These are phyloP conservation scores for Aspergillus spinulosporus DNA, from an alignment of 2,329 filamentous ascomycete genomes.

Conservation along the genomic window DNA sequence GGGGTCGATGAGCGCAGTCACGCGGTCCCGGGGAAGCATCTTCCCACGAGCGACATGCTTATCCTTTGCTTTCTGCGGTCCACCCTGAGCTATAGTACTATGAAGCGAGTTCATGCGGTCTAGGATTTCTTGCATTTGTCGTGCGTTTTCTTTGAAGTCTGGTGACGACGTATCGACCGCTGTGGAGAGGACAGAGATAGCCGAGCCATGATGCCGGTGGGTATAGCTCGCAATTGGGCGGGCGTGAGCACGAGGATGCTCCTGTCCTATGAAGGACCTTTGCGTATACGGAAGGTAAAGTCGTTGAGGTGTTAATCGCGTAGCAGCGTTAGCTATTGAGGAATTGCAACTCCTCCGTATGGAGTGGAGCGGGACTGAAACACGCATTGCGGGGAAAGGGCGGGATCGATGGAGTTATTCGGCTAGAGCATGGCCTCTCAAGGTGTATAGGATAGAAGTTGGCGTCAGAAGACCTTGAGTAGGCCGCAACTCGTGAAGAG, in stretches of 20 bases:
- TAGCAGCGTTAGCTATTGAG: slow-evolving; percentile 10
- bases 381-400: slow-evolving; percentile 37
- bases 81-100: slow-evolving; percentile 70
- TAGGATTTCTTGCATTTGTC: slow-evolving; percentile 73
- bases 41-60: slow-evolving; percentile 88
- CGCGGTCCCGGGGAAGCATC: slow-evolving; percentile 88
- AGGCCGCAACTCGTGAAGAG: neutral
- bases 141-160: slow-evolving; percentile 78
- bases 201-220: slow-evolving; percentile 75
- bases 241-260: slow-evolving; percentile 11
- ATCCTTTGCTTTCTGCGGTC: slow-evolving; percentile 75
- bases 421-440: neutral
- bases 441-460: neutral
- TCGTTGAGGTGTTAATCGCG: slow-evolving; percentile 20
- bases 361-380: slow-evolving; percentile 34
- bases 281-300: slow-evolving; percentile 19
- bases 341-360: slow-evolving; percentile 28
- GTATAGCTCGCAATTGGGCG: slow-evolving; percentile 71
- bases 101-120: slow-evolving; percentile 69
- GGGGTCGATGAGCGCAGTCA: slow-evolving; percentile 83
- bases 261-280: slow-evolving; percentile 12
- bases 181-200: slow-evolving; percentile 77
- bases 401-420: slow-evolving; percentile 7
- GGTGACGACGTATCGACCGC: slow-evolving; percentile 73
- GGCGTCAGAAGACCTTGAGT: neutral